Base-by-base conservation (phyloP, 106 monocot species). In the Allium cepa region DNA sequence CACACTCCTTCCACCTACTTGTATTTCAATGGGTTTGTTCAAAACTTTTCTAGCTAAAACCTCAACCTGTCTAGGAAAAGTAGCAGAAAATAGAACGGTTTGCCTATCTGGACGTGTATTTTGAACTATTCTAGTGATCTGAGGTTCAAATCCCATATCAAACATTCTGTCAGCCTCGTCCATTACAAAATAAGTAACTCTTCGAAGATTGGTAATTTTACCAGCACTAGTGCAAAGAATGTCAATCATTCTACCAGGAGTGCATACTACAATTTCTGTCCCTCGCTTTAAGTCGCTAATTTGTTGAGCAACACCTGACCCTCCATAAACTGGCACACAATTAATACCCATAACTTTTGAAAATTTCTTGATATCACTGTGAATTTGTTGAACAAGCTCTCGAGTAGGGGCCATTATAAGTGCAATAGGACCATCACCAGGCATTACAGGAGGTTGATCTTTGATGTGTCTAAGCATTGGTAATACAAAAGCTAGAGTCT, bases 91-190 rank as follows among this genome's bases (percentile, higher is more conserved):
- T 7, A 97, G 84, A 10, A 97, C 97, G 8, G 92, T 97, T 67
- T 97, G 97, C 26, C 92, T 63, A 17, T 92, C 92, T n/a, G 97
- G 92, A 15, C 87, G 76, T 49, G 92, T 92, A 69, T 97, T 97
- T 63, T 92, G 92, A 49, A 97, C 82, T 18, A 97, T 97, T 60
- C 92, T 79, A 13, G 89, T 87, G 47, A 97, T 97, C 69, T 92
- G 97, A 57, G 97, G 97, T 70, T 97, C 97, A 61, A 97, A 97
- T 8, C 97, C 97, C 92, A 92, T 97, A 69, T 92, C 97, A 77
- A 92, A 97, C 97, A 97, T 97, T 68, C 97, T 60, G 79, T 97
- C 97, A 62, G 97, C 97, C 79, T 97, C 97, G 63, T 97, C 97
- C 97, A 97, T 97, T n/a, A 97, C 97, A 51, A 97, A 71, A 63